Base-by-base conservation (phyloP, 192 early-diverging fungal species). In the Phycomyces blakesleeanus region DNA sequence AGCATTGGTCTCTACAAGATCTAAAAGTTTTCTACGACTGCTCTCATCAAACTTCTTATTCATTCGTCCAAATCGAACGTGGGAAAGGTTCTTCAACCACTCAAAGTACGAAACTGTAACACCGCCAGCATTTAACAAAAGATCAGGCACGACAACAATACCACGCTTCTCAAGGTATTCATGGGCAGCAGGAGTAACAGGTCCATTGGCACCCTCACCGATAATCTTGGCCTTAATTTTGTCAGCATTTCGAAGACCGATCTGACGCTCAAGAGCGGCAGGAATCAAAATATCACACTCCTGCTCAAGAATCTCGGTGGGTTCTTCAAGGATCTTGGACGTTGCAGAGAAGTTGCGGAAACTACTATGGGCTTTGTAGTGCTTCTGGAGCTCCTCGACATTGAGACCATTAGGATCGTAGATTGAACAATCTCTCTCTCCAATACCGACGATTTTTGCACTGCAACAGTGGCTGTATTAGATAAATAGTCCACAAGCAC, bases 81-180 rank as follows among this genome's bases (percentile, higher is more conserved):
- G 91, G 55, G 86, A 87, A 55, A 91, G 77, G 65, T 91, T 91
- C 83, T 93, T 93, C 66, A 91, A 76, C 91, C 91, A 93, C 75
- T 92, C 84, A 68, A 79, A 79, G 76, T 90, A 90, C 25, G 89
- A 91, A 20, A 92, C 91, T 34, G 87, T 90, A 14, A 93, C 91
- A 59, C 91, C 91, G 61, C 91, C 91, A 41, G 91, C 88, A 63
- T 93, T 93, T 60, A 91, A 72, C 63, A 90, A 63, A 52, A 91
- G 76, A 61, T 93, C 91, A 26, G 91, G 91, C 21, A 93, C 76
- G 41, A 93, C 79, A 3, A 83, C 72, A 29, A 75, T 78, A 51
- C 87, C 87, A 57, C 80, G 78, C 22, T 70, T 63, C 41, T 78
- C 81, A 47, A 92, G 73, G 18, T 82, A 76, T 16, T 89, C 84